Conservation (phyloP, 441 rosid species). For the Gossypium davidsonii region DNA sequence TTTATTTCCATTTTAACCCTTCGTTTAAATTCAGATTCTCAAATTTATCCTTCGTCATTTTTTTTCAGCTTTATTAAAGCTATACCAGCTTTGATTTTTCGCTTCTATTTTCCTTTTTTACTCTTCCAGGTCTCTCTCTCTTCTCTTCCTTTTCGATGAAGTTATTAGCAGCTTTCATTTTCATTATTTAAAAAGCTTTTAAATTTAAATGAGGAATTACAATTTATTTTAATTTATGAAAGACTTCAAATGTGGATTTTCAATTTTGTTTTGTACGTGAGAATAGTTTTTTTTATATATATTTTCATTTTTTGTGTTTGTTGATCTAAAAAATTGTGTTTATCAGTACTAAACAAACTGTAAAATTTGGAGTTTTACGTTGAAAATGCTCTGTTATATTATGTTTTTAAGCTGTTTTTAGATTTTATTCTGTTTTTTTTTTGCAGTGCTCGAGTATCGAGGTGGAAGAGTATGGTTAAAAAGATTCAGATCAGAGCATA, state of each 20-base stretch:
- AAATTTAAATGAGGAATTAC: neutral
- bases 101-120: constrained; percentile 1
- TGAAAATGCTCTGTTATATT: neutral
- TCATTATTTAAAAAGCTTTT: neutral
- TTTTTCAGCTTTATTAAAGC: constrained; percentile 29
- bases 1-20: constrained; percentile 6
- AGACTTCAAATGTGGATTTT: neutral
- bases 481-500: constrained; percentile 26
- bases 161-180: neutral
- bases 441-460: neutral
- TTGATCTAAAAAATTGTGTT: neutral
- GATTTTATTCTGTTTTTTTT: neutral
- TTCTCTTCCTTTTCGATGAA: neutral
- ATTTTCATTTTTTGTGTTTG: neutral
- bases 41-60: neutral
- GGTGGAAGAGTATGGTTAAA: neutral
- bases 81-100: neutral
- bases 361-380: neutral
- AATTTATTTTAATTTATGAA: neutral
- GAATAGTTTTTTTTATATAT: neutral
- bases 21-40: constrained; percentile 9
- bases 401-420: neutral
- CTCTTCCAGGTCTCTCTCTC: constrained; percentile 13
- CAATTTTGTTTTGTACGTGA: neutral
- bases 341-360: neutral